These are phyloP conservation scores for Ogataea neopini DNA, from an alignment of 805 yeast species.

Conservation along the genomic window DNA sequence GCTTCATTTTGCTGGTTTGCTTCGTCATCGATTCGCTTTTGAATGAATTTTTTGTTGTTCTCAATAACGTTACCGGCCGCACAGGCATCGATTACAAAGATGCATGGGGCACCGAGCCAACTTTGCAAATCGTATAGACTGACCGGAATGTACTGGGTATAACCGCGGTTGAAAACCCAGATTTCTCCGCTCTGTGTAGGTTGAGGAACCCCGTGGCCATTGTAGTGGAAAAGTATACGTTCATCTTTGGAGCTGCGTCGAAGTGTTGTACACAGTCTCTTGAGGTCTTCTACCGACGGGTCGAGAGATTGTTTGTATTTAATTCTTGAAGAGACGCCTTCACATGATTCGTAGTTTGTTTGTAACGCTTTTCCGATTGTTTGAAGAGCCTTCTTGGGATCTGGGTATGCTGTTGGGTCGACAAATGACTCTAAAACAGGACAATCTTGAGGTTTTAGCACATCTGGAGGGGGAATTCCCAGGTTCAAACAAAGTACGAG, in stretches of 20 bases:
- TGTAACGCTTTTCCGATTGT: constrained; percentile 87
- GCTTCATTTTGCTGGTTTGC: constrained; percentile 56
- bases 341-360: constrained; percentile 75
- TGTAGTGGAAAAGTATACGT: constrained; percentile 88
- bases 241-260: constrained; percentile 93
- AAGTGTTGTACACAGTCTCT: constrained; percentile 84
- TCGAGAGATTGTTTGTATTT: constrained; percentile 89
- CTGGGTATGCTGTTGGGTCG: constrained; percentile 79
- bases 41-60: constrained; percentile 87
- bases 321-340: constrained; percentile 69
- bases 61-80: constrained; percentile 91
- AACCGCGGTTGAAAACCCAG: constrained; percentile 97
- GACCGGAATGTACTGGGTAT: constrained; percentile 96
- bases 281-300: constrained; percentile 94
- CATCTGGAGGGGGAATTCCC: constrained; percentile 97
- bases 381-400: constrained; percentile 88
- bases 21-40: constrained; percentile 86
- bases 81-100: constrained; percentile 91
- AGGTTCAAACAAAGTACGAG: constrained; percentile 84
- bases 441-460: constrained; percentile 88
- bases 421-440: constrained; percentile 93
- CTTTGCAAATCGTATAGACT: constrained; percentile 92
- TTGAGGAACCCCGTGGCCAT: constrained; percentile 98
- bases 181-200: constrained; percentile 96
- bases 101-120: constrained; percentile 98